Evolutionary conservation across 164 flowering plant species (phyloP), one percentile per base, ranked within the genome.

Genomic region (Magnolia officinalis): DNA sequence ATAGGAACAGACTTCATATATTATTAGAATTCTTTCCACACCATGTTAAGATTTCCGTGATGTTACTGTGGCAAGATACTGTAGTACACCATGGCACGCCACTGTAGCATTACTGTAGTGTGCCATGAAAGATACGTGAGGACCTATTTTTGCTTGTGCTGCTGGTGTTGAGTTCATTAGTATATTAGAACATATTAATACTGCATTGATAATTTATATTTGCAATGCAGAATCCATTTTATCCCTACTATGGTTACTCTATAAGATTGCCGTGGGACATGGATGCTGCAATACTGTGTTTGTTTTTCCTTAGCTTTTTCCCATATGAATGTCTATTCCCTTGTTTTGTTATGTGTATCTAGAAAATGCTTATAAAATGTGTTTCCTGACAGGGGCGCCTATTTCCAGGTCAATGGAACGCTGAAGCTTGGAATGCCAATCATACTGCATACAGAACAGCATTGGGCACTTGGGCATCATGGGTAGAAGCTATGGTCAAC

Each of bases 371-470:
- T 73, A 67, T 70, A 45, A 80, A 31, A 63, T 75, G 83, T 63
- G 67, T 84, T 83, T 79, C 72, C 79, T 84, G 80, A 85, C 91
- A 92, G 98, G 93, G 95, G 95, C 73, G 85, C 88, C 81, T 93
- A 91, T 86, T 93, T 93, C 83, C 90, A 88, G 84, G 84, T 82
- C 10, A 88, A 87, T 67, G 80, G 83, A 49, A 80, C 88, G 4
- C 77, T 90, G 81, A 89, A 87, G 85, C 93, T 91, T 74, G 98
- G 95, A 76, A 87, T 91, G 91, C 70, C 91, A 63, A 89, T 88
- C 50, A 37, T 16, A 31, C 77, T 75, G 98, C 88, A 64, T 91
- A 77, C 85, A 84, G 80, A 80, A 85, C 76, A 29, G 95, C 96
- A 50, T 68, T 93, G 52, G 55, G 77, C n/a, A 90, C 95, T 19